Evolutionary conservation across 208 protist genomes (phyloP), one percentile per base, ranked within the genome.

Genomic region (Leishmania turanica): DNA sequence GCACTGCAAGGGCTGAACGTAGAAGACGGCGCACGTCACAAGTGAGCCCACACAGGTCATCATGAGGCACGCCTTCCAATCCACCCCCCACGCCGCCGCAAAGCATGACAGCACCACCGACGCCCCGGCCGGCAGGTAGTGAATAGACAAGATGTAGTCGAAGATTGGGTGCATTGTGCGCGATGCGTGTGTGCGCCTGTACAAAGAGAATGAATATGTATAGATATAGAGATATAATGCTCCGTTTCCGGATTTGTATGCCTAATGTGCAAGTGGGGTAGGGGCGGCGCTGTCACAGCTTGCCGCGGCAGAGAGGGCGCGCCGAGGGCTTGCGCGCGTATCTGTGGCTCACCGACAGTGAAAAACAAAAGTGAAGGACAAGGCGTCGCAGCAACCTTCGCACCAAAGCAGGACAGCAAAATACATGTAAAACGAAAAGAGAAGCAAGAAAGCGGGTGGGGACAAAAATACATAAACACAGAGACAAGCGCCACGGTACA

Each of bases 1-100:
- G 49, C 81, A 88, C 17, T 85, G 80, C 51, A 96, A 64, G 8
- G 93, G 93, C 31, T 86, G 77, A 5, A 93, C 5, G 37, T 77
- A 84, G 70, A 91, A 93, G n/a, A 86, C 72, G 1, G 77, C 21
- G 65, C 47, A 81, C 0, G 70, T 83, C 2, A 79, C 19, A 19
- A 81, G 19, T 19, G 37, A 60, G 17, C 75, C 75, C 17, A 84
- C 3, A 11, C 87, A 91, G 24, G 70, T 19, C 54, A 54, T 62
- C 31, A 58, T 34, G 27, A 74, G 80, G 17, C 42, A 64, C 1
- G 37, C 82, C 51, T 47, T 66, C 78, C 69, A 90, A 15, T 31
- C 80, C 21, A 45, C 56, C 4, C 64, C 78, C 37, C 40, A 69
- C 3, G 8, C 74, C 68, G 70, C 75, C 72, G 76, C 77, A 2